Evolutionary conservation across 495 filamentous ascomycete species (phyloP), one percentile per base, ranked within the genome.

Genomic region (Geoglossum glabrum): DNA sequence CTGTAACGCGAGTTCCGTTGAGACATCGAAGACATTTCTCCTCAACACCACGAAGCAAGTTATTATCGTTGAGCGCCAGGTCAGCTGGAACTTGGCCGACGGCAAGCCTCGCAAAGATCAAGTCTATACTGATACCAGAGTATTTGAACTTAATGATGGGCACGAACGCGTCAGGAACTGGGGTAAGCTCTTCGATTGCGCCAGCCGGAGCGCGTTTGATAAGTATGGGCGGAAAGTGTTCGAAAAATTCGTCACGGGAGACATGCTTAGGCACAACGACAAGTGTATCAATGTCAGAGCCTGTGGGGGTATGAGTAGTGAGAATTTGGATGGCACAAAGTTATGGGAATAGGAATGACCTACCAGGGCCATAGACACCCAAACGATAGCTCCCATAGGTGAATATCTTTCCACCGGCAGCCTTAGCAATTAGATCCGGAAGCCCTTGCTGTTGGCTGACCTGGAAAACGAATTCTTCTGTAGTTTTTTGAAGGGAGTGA

Each of bases 211-310:
- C 81, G 76, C 92, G 79, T 63, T 82, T 74, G 59, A 80, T 67
- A 7, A 98, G 79, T 43, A 90, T 70, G 7, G 77, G 70, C 55
- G 90, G 90, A 63, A 97, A 90, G 63, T 86, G 75, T 28, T 84
- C 70, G 71, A 98, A 98, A 69, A 95, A 98, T 67, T 98, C 87
- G 31, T 90, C 83, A 50, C 83, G 80, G 13, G 77, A 73, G 43
- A 97, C 83, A 62, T 95, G 87, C 65, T 85, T 87, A 19, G 92
- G 92, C 28, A 80, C 88, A 30, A 95, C 83, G 40, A 96, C 79
- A 19, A 98, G 79, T 17, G 92, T 97, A 71, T 98, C 92, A 63
- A 98, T 95, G 79, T 98, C 92, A 34, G 93, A 95, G 49, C 86
- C 87, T 80, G 40, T 15, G 15, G 59, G 6, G 49, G 19, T 27